phyloP scores from a whole-genome alignment of 495 filamentous ascomycete genomes.

The Penicillium odoratum region DNA sequence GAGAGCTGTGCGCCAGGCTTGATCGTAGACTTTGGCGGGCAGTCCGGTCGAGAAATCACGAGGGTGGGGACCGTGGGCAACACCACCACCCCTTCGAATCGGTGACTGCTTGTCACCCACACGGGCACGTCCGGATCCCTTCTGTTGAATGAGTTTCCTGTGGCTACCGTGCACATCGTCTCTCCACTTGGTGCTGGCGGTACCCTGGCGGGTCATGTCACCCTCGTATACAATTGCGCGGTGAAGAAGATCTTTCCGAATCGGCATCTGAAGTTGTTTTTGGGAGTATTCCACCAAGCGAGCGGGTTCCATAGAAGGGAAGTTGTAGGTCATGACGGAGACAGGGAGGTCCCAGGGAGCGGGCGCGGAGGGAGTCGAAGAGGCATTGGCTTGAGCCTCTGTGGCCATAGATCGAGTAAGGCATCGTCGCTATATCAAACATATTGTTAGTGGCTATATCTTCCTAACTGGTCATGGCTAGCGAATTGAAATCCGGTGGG shows the following conservation, averaged over 20 bases:
- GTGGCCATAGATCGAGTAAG: constrained; percentile 76
- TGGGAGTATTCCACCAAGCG: constrained; percentile 75
- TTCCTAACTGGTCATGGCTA: neutral
- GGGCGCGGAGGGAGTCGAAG: constrained; percentile 31
- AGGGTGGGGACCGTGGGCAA: constrained; percentile 80
- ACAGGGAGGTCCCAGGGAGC: constrained; percentile 48
- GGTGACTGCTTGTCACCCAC: constrained; percentile 80
- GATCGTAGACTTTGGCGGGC: constrained; percentile 87
- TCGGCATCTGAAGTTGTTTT: constrained; percentile 79
- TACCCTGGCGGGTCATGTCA: constrained; percentile 82
- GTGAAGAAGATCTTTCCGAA: constrained; percentile 91
- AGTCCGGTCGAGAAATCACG: constrained; percentile 84
- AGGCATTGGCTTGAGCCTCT: constrained; percentile 44
- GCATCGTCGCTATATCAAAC: constrained; percentile 47
- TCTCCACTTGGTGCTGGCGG: constrained; percentile 81
- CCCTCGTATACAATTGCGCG: constrained; percentile 91
- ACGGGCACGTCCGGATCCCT: constrained; percentile 79
- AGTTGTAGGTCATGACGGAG: constrained; percentile 80
- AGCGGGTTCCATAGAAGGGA: constrained; percentile 84
- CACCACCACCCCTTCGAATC: constrained; percentile 81
- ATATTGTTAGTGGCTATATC: constrained; percentile 13
- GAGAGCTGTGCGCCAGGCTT: constrained; percentile 93
- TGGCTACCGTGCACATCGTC: constrained; percentile 79
- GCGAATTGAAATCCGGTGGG: constrained; percentile 4
- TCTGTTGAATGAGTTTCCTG: constrained; percentile 77